A percentile compares a stretch with the other conserved stretches of the same genome.
These are phyloP conservation scores for Histomonas meleagridis DNA, from an alignment of 208 protist species.

Conservation along the genomic window DNA sequence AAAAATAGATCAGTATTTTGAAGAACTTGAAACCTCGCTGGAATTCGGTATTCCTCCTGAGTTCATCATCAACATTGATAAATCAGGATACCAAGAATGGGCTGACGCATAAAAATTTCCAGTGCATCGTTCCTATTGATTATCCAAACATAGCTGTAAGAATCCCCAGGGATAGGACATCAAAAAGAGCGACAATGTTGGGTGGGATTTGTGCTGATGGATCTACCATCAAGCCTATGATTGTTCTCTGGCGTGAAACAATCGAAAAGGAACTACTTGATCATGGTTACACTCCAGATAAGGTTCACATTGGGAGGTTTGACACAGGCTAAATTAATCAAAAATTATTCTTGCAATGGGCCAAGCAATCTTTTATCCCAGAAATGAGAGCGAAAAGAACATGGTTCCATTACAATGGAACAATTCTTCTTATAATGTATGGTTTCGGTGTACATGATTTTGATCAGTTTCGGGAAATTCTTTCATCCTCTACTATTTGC, in stretches of 20 bases:
- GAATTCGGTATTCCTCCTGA: neutral
- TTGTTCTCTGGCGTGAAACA: neutral
- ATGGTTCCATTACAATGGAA: no score
- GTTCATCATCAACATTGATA: neutral
- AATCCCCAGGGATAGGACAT: neutral
- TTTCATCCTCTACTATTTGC: no score
- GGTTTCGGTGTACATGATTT: no score
- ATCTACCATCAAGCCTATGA: neutral
- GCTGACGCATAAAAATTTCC: neutral
- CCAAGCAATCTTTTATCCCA: neutral
- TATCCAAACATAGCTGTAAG: neutral
- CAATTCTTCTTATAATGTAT: no score
- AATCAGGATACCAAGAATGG: neutral
- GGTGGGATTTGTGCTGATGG: neutral
- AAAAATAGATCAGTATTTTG: neutral
- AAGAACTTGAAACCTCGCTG: neutral
- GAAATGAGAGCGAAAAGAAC: no score
- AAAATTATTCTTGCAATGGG: neutral
- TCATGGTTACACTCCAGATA: neutral
- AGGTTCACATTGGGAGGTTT: neutral
- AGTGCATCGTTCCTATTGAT: neutral
- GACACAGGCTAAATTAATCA: neutral
- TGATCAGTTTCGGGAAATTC: no score
- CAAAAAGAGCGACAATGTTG: neutral
- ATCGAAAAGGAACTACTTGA: neutral